Percentiles rank a stretch among this genome's conserved stretches.
These are phyloP conservation scores for Rhizophora apiculata DNA, from an alignment of 345 rosid genomes.

Conservation along the genomic window DNA sequence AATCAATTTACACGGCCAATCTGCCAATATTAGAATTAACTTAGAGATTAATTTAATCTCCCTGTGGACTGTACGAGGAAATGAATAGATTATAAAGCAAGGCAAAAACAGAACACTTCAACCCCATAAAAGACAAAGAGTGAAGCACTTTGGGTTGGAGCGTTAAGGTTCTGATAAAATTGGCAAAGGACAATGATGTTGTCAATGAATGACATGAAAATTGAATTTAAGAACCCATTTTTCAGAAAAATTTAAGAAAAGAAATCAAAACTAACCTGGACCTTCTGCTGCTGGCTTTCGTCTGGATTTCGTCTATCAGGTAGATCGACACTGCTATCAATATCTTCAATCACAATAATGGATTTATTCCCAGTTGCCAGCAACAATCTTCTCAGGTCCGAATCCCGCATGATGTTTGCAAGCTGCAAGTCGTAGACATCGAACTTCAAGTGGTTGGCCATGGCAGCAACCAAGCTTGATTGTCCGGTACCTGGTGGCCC, in stretches of 20 bases:
- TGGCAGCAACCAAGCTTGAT: conserved; percentile 71
- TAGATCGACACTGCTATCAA: conserved; percentile 49
- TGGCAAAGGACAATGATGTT: too few species aligned
- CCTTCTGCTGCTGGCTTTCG: conserved; percentile 23
- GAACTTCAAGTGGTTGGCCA: conserved; percentile 65
- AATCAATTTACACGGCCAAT: too few species aligned
- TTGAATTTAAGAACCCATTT: too few species aligned
- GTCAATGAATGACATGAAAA: too few species aligned
- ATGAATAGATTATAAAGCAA: too few species aligned
- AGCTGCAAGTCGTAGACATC: conserved; percentile 65
- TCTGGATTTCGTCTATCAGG: conserved; percentile 36
- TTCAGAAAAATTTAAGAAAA: neutral
- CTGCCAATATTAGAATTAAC: too few species aligned
- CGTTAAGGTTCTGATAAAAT: too few species aligned
- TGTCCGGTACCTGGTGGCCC: conserved; percentile 81
- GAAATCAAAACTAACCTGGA: conserved; percentile 29
- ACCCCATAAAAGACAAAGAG: too few species aligned
- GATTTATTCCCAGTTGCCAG: conserved; percentile 47
- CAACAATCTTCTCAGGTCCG: conserved; percentile 48
- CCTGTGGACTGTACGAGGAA: too few species aligned
- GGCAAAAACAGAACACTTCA: too few species aligned
- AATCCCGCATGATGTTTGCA: conserved; percentile 38
- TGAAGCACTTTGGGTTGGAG: too few species aligned
- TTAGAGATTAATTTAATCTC: too few species aligned
- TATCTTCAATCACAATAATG: conserved; percentile 66